Evolutionary conservation across 805 yeast species (phyloP).

Genomic region (Nakazawaea molendinolei): DNA sequence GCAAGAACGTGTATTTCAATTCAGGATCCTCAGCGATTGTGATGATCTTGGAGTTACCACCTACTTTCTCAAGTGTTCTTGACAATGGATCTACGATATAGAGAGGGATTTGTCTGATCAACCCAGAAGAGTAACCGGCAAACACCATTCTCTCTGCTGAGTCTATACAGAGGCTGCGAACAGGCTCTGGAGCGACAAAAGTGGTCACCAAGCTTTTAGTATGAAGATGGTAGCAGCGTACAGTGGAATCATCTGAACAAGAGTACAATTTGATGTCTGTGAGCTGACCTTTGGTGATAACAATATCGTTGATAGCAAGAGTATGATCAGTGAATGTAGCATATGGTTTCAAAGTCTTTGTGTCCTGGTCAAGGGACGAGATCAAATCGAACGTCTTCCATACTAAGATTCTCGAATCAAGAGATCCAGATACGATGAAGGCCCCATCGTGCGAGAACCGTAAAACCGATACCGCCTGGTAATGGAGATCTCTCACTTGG

Average conservation of each 20-base stretch:
- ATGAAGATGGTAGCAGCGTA: slow-evolving; percentile 59
- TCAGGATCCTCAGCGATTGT: slow-evolving; percentile 46
- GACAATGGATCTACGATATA: slow-evolving; percentile 31
- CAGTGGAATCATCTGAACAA: slow-evolving; percentile 66
- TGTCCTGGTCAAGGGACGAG: slow-evolving; percentile 17
- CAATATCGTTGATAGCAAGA: slow-evolving; percentile 35
- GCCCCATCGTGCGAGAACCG: slow-evolving; percentile 57
- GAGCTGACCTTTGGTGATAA: slow-evolving; percentile 38
- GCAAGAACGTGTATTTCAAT: slow-evolving; percentile 43
- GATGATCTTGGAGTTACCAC: slow-evolving; percentile 46
- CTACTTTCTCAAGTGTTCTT: slow-evolving; percentile 47
- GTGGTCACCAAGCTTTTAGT: slow-evolving; percentile 51
- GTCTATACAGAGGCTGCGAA: slow-evolving; percentile 58
- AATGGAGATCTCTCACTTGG: slow-evolving; percentile 74
- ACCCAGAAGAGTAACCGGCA: slow-evolving; percentile 62
- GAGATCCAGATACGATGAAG: slow-evolving; percentile 67
- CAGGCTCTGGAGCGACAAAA: slow-evolving; percentile 56
- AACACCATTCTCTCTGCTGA: slow-evolving; percentile 74
- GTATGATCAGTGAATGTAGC: slow-evolving; percentile 57
- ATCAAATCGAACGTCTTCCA: slow-evolving; percentile 68
- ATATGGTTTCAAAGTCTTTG: slow-evolving; percentile 43
- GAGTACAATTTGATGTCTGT: slow-evolving; percentile 62
- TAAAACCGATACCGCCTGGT: slow-evolving; percentile 62
- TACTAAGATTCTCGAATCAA: slow-evolving; percentile 70
- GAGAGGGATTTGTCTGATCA: slow-evolving; percentile 48